phyloP scores from a whole-genome alignment of 768 basidiomycete species.

The Austroboletus eburneus region DNA sequence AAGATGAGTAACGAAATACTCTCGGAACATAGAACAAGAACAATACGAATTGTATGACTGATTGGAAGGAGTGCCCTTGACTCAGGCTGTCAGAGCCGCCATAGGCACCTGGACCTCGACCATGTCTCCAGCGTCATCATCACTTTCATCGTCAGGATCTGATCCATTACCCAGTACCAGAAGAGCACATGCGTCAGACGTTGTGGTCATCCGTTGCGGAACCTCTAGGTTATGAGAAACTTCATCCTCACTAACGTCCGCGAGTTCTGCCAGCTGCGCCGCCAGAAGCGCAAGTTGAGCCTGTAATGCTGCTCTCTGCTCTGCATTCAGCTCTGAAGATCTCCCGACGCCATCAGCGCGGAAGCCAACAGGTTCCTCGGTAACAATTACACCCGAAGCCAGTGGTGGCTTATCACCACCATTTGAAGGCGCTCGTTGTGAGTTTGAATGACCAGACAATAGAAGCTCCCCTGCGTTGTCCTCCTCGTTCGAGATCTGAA shows the following conservation, averaged over 20 bases:
- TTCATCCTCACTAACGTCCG: slow-evolving; percentile 37
- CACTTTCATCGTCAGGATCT: slow-evolving; percentile 9
- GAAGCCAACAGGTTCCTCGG: slow-evolving; percentile 5
- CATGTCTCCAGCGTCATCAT: slow-evolving; percentile 26
- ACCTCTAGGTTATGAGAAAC: slow-evolving; percentile 26
- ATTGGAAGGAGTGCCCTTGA: background rate
- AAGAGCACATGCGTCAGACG: background rate
- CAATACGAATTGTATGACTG: background rate
- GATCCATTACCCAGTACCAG: slow-evolving; percentile 4
- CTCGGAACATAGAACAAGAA: no score
- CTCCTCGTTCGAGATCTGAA: slow-evolving; percentile 35
- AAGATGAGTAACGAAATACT: background rate
- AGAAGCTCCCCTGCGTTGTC: slow-evolving; percentile 14
- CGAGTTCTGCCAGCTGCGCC: slow-evolving; percentile 67
- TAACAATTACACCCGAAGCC: background rate
- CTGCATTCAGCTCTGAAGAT: slow-evolving; percentile 31
- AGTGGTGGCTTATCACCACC: slow-evolving; percentile 6
- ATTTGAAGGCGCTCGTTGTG: background rate
- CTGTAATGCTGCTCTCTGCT: slow-evolving; percentile 63
- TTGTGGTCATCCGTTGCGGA: background rate
- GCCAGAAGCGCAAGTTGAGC: slow-evolving; percentile 70
- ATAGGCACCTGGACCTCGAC: slow-evolving; percentile 24
- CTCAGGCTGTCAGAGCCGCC: slow-evolving; percentile 15
- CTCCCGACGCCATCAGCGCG: slow-evolving; percentile 6
- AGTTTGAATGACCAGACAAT: slow-evolving; percentile 1